phyloP scores from a whole-genome alignment of 2,329 filamentous ascomycete species.

The Arthroderma sp. region DNA sequence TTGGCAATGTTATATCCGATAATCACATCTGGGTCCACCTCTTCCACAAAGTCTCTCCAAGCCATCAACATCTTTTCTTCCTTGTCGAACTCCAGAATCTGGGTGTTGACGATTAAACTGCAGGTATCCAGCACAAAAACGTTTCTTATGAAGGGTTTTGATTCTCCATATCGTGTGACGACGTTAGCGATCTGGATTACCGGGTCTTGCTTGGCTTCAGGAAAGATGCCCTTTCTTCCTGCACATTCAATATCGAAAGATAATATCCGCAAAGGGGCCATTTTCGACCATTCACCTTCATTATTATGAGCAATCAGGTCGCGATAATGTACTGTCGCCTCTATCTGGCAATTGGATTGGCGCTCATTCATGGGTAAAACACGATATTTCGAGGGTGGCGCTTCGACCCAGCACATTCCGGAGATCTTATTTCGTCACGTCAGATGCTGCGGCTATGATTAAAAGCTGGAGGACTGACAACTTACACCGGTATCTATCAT shows the following conservation, averaged over 20 bases:
- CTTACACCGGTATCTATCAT: constrained; percentile 89
- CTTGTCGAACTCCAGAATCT: constrained; percentile 68
- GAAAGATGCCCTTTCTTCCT: constrained; percentile 92
- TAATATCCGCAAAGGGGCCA: constrained; percentile 81
- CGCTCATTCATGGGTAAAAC: constrained; percentile 52
- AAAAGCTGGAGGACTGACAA: neutral
- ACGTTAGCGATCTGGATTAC: constrained; percentile 98
- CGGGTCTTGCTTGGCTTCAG: constrained; percentile 78
- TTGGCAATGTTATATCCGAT: constrained; percentile 98
- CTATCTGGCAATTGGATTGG: constrained; percentile 92
- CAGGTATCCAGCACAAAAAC: constrained; percentile 92
- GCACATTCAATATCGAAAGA: constrained; percentile 99
- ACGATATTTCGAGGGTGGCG: constrained; percentile 58
- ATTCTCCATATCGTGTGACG: constrained; percentile 86
- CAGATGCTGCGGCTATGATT: constrained; percentile 5
- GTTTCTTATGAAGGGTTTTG: constrained; percentile 88
- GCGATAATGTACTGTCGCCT: constrained; percentile 69
- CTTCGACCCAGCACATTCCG: constrained; percentile 97
- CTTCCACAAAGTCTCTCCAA: constrained; percentile 81
- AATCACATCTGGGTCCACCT: constrained; percentile 91
- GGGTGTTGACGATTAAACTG: constrained; percentile 85
- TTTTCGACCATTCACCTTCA: constrained; percentile 93
- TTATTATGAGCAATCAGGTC: constrained; percentile 78
- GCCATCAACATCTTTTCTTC: constrained; percentile 84
- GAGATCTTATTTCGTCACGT: constrained; percentile 51